A percentile compares a stretch with the other conserved stretches of the same genome.
phyloP scores from a whole-genome alignment of 2,329 filamentous ascomycete genomes.

The Claviceps maximensis region DNA sequence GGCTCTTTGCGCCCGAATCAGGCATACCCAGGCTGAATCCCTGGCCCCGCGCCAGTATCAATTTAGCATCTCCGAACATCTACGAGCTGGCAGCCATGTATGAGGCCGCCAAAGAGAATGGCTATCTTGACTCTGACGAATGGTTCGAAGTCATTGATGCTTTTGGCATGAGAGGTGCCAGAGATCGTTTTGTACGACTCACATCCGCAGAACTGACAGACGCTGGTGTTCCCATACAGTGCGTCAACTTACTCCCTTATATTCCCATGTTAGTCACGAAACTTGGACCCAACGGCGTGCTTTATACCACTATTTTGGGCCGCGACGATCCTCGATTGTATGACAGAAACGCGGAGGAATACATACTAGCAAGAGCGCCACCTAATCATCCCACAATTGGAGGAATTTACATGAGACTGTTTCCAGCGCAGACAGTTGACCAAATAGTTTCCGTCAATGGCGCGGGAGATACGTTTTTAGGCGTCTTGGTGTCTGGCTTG shows the following conservation, averaged over 20 bases:
- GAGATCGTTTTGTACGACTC: conserved; percentile 58
- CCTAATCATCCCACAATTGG: conserved; percentile 43
- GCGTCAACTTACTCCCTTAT: conserved; percentile 74
- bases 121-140: conserved; percentile 51
- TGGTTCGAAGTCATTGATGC: conserved; percentile 78
- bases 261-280: conserved; percentile 79
- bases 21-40: conserved; percentile 28
- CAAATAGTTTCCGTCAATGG: conserved; percentile 86
- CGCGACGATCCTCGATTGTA: conserved; percentile 55
- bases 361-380: conserved; percentile 54
- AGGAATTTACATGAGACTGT: conserved; percentile 70
- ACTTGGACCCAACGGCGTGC: conserved; percentile 60
- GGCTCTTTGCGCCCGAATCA: conserved; percentile 43
- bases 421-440: conserved; percentile 52
- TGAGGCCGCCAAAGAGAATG: conserved; percentile 48
- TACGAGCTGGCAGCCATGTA: conserved; percentile 76
- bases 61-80: conserved; percentile 70
- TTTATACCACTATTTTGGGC: conserved; percentile 59
- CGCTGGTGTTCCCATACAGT: conserved; percentile 69
- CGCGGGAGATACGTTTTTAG: conserved; percentile 85
- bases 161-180: conserved; percentile 61
- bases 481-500: conserved; percentile 69
- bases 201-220: conserved; percentile 58
- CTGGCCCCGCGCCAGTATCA: conserved; percentile 51
- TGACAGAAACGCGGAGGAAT: conserved; percentile 48